Conservation (phyloP, 768 basidiomycete genomes). For the Boletus coccyginus region DNA sequence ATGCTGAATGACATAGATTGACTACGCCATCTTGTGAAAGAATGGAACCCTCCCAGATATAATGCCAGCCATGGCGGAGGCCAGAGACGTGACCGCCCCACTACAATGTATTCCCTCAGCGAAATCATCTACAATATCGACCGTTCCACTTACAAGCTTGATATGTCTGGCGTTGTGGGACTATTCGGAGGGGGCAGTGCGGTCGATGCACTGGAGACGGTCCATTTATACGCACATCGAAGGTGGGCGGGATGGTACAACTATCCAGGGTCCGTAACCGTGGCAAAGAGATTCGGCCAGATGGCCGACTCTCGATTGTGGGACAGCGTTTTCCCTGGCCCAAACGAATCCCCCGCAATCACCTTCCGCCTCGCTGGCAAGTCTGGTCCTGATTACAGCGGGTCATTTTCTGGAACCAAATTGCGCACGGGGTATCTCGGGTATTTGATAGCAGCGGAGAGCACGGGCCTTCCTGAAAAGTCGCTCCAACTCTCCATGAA, state of each 20-base stretch:
- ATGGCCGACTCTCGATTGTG: conserved; percentile 27
- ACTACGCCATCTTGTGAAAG: background rate
- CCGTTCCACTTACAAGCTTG: conserved; percentile 18
- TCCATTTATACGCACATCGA: conserved; percentile 31
- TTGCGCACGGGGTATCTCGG: conserved; percentile 52
- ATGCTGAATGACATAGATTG: background rate
- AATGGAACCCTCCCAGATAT: conserved; percentile 1
- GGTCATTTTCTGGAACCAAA: conserved; percentile 64
- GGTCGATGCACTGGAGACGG: conserved; percentile 29
- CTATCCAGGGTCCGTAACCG: conserved; percentile 30
- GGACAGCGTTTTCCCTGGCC: conserved; percentile 34
- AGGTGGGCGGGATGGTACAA: conserved; percentile 38
- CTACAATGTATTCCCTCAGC: conserved; percentile 13
- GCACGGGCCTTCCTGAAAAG: background rate
- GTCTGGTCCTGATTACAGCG: conserved; percentile 64
- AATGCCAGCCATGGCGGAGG: background rate
- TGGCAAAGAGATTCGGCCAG: conserved; percentile 33
- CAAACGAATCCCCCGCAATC: conserved; percentile 22
- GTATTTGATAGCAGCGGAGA: conserved; percentile 41
- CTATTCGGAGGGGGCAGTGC: conserved; percentile 35
- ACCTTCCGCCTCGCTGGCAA: conserved; percentile 29
- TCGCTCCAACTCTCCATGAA: conserved; percentile 1
- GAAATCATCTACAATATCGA: conserved; percentile 15
- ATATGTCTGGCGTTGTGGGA: conserved; percentile 28
- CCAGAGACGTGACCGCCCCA: background rate